Evolutionary conservation across 225 moss, liverwort and hornwort genomes (phyloP), one percentile per base, ranked within the genome.

Genomic region (Lunularia cruciata): DNA sequence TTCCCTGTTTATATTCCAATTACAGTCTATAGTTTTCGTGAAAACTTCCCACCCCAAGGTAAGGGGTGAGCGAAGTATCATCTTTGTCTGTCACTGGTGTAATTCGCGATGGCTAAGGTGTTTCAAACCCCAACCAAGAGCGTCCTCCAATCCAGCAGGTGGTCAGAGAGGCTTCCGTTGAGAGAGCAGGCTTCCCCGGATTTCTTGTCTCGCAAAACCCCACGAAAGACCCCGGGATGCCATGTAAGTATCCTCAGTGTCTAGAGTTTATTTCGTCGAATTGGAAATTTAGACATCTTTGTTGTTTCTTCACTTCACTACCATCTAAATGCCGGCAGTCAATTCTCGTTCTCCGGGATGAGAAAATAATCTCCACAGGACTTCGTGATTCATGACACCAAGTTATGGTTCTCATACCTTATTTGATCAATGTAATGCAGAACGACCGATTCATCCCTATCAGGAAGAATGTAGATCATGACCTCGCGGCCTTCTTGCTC

Each of bases 381-480:
- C 37, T 33, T 6, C n/a, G 11, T 28, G 23, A 26, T 27, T 13
- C 9, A 48, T 68, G 67, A 61, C n/a, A 9, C 3, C 14, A 13
- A 2, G 47, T 19, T 14, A 8, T 23, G 27, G 38, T 30, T 56
- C 18, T 31, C 14, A 25, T 26, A 10, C 6, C 53, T 28, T 28
- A 9, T 14, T 32, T 18, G 9, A 3, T 26, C 6, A 31, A 31
- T 11, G 0, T 14, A 14, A 11, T 16, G 63, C 85, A 92, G 87
- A 92, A 79, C 63, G 96, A 96, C 34, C 77, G 96, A 23, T 96
- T 96, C 78, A 96, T 96, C 40, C 92, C 90, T 25, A 86, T 81
- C 36, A 79, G 96, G 18, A 86, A 86, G 60, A 85, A 88, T n/a
- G 90, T 92, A 86, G 92, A 92, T 63, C 77, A 86, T 72, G 81